Base-by-base conservation (phyloP, 768 basidiomycete species). In the Neoboletus brunneissimus region DNA sequence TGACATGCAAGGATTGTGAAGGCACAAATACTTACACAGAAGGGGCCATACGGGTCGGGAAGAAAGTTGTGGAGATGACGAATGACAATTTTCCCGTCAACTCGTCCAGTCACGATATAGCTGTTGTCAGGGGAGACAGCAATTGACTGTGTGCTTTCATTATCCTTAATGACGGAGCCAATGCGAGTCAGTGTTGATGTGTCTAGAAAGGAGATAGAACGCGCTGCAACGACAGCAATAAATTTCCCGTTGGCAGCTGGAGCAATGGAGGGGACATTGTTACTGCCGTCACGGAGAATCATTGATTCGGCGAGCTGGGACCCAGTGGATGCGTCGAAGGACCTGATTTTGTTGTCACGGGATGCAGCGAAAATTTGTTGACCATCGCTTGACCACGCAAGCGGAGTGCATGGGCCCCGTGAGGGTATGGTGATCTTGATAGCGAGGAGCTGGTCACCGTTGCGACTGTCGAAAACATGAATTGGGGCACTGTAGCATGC, bases 351-450 rank as follows among this genome's bases (percentile, higher is more conserved):
- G 20, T 42, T 42, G 12, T 42, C 41, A 4, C 6, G 2, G 13
- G 22, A 13, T 23, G 41, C 5, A 13, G 41, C 22, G 23, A 42
- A 23, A 15, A 42, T 23, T 2, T 15, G 41, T 13, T 23, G 13
- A 15, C 22, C 22, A n/a, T n/a, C n/a, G n/a, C n/a, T n/a, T 7
- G 41, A 42, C 41, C 41, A 42, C 2, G 41, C 41, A 42, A 42
- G 41, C 13, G 41, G 41, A 7, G 41, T 42, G 35, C 9, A 5
- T 5, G 15, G 8, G 7, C 15, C 35, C 41, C 22, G 2, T 1
- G 0, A 0, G 4, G 22, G 6, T 42, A 15, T 15, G 3, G 1
- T 10, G 23, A 5, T 6, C 6, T 15, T 8, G 22, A 42, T 22
- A 13, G 41, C 23, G 5, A 42, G 0, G 13, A 42, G 41, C 22